Conservation (phyloP, 2,329 filamentous ascomycete species). For the Aspergillus transmontanensis region DNA sequence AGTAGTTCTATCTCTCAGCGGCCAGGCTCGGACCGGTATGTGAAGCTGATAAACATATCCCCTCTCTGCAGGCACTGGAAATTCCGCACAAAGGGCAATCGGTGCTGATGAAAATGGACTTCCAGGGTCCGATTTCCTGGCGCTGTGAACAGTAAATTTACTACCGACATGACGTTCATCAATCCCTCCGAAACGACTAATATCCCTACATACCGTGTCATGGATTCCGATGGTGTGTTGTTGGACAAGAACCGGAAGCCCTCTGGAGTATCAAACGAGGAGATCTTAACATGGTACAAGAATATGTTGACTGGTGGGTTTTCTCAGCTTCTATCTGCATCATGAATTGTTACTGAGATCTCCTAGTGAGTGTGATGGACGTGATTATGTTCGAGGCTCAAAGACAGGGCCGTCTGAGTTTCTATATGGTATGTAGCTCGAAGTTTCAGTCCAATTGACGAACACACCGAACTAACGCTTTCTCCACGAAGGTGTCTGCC, state of each 20-base stretch:
- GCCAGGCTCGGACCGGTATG: slow-evolving; percentile 62
- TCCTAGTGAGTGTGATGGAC: slow-evolving; percentile 79
- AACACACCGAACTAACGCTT: not conserved
- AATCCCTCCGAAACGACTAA: slow-evolving; percentile 71
- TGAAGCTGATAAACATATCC: slow-evolving; percentile 2
- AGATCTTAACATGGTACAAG: slow-evolving; percentile 63
- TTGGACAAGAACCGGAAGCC: slow-evolving; percentile 72
- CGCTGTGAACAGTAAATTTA: slow-evolving; percentile 94
- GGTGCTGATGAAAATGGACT: slow-evolving; percentile 17
- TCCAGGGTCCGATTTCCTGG: slow-evolving; percentile 75
- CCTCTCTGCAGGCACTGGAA: not conserved
- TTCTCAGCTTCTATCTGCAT: no score
- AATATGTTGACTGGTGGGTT: slow-evolving; percentile 62
- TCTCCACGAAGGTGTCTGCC: slow-evolving; percentile 62
- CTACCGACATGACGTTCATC: slow-evolving; percentile 74
- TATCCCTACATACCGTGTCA: slow-evolving; percentile 87
- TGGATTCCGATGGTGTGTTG: slow-evolving; percentile 84
- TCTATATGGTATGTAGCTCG: slow-evolving; percentile 77
- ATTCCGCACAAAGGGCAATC: not conserved
- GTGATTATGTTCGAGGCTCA: slow-evolving; percentile 98
- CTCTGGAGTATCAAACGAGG: slow-evolving; percentile 64
- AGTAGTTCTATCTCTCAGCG: slow-evolving; percentile 58
- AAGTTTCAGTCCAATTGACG: no score
- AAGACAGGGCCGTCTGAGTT: slow-evolving; percentile 87
- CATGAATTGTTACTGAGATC: not conserved